Evolutionary conservation across 2,329 filamentous ascomycete genomes (phyloP).

Genomic region (Aureobasidium melanogenum): DNA sequence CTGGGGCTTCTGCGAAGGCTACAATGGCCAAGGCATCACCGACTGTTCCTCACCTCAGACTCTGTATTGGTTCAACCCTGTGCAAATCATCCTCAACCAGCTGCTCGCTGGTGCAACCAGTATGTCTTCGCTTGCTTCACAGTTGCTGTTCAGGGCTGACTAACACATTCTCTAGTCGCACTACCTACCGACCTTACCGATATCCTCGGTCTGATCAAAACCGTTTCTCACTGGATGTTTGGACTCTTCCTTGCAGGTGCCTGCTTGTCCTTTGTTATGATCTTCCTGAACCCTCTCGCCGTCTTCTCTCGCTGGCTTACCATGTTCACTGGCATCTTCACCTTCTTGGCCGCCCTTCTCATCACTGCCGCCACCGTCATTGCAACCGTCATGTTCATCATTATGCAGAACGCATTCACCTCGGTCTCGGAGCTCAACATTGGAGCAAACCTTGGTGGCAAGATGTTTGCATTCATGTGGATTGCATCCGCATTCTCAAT

Average conservation of each 20-base stretch:
- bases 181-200: conserved; percentile 65
- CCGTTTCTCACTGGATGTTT: conserved; percentile 80
- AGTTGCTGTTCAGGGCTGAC: background rate
- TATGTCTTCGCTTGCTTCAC: conserved; percentile 27
- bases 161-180: conserved; percentile 45
- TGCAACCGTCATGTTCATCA: conserved; percentile 74
- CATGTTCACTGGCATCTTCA: conserved; percentile 58
- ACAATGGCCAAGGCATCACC: conserved; percentile 64
- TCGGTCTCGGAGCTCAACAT: conserved; percentile 68
- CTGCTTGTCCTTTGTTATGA: conserved; percentile 61
- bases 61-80: conserved; percentile 87
- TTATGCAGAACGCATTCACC: conserved; percentile 69
- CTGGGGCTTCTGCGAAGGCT: conserved; percentile 90
- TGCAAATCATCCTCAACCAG: conserved; percentile 70
- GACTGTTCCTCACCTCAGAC: conserved; percentile 60
- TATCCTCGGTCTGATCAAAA: conserved; percentile 64
- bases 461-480: conserved; percentile 90
- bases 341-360: conserved; percentile 58
- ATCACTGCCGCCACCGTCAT: conserved; percentile 63
- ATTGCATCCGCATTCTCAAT: conserved; percentile 59
- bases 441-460: conserved; percentile 54
- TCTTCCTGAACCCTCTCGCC: conserved; percentile 53
- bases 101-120: conserved; percentile 72
- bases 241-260: conserved; percentile 69
- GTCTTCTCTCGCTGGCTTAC: conserved; percentile 47